A percentile compares a stretch with the other conserved stretches of the same genome.
Conservation (phyloP, 1,284 basidiomycete genomes). For the Pseudozyma sp. region DNA sequence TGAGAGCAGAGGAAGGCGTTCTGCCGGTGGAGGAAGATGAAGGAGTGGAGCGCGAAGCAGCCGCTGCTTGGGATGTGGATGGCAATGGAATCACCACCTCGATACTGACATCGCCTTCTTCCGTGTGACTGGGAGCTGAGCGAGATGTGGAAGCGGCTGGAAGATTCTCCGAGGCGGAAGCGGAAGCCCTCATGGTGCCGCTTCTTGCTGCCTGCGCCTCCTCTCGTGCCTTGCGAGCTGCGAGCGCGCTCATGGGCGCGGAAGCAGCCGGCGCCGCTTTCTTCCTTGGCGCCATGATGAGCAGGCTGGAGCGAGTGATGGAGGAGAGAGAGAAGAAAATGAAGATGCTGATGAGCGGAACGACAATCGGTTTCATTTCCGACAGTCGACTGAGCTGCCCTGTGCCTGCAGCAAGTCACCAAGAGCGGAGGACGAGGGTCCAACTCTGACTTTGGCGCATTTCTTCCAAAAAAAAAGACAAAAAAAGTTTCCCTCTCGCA, state of each 20-base stretch:
- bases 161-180: background rate
- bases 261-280: slow-evolving; percentile 3
- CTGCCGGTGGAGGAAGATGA: slow-evolving; percentile 6
- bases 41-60: slow-evolving; percentile 2
- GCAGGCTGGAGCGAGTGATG: background rate
- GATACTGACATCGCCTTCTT: slow-evolving; percentile 4
- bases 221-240: slow-evolving; percentile 39
- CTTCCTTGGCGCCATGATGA: slow-evolving; percentile 22
- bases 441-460: background rate
- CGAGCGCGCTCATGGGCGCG: slow-evolving; percentile 26
- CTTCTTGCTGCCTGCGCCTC: slow-evolving; percentile 11
- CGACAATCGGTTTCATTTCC: too few relatives aligned
- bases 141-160: slow-evolving; percentile 2
- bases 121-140: background rate
- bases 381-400: slow-evolving; percentile 4
- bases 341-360: too few relatives aligned
- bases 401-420: slow-evolving; percentile 9
- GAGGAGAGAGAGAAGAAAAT: background rate
- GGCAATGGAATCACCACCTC: slow-evolving; percentile 16
- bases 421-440: slow-evolving; percentile 1
- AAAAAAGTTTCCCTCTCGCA: background rate
- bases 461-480: background rate
- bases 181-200: background rate
- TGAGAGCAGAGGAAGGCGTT: slow-evolving; percentile 4
- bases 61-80: slow-evolving; percentile 12